Evolutionary conservation across 2,329 filamentous ascomycete species (phyloP).

Genomic region (Fusarium sp.): DNA sequence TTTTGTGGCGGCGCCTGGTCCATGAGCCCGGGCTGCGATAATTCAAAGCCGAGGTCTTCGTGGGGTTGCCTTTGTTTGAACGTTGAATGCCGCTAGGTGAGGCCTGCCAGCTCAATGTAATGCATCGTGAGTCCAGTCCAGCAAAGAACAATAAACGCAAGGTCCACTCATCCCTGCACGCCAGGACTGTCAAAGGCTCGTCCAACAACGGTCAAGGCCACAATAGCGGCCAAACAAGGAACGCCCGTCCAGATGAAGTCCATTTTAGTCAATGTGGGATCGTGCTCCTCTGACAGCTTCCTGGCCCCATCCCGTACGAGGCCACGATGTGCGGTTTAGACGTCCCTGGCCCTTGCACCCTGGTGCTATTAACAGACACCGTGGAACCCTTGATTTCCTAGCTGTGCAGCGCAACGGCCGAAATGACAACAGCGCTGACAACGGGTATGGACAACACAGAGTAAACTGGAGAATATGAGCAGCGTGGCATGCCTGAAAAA

Average conservation of each 20-base stretch:
- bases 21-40: slow-evolving; percentile 21
- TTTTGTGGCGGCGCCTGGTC: slow-evolving; percentile 25
- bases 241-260: slow-evolving; percentile 22
- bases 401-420: slow-evolving; percentile 15
- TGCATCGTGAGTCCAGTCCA: slow-evolving; percentile 4
- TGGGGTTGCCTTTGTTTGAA: slow-evolving; percentile 12
- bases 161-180: slow-evolving; percentile 8
- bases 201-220: slow-evolving; percentile 10
- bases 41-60: slow-evolving; percentile 26
- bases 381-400: slow-evolving; percentile 31
- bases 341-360: slow-evolving; percentile 35
- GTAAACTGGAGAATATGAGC: slow-evolving; percentile 28
- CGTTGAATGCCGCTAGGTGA: slow-evolving; percentile 27
- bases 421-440: slow-evolving; percentile 33
- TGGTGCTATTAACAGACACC: slow-evolving; percentile 21
- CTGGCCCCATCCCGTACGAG: slow-evolving; percentile 41
- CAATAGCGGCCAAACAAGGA: slow-evolving; percentile 22
- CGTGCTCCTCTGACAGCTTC: slow-evolving; percentile 35
- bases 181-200: slow-evolving; percentile 14
- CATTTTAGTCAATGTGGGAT: slow-evolving; percentile 37
- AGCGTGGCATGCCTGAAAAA: slow-evolving; percentile 36
- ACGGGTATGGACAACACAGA: slow-evolving; percentile 34
- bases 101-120: slow-evolving; percentile 33
- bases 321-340: slow-evolving; percentile 36
- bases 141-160: slow-evolving; percentile 4